These are phyloP conservation scores for Aspergillus pseudoglaucus DNA, from an alignment of 2,329 filamentous ascomycete genomes.

Conservation along the genomic window DNA sequence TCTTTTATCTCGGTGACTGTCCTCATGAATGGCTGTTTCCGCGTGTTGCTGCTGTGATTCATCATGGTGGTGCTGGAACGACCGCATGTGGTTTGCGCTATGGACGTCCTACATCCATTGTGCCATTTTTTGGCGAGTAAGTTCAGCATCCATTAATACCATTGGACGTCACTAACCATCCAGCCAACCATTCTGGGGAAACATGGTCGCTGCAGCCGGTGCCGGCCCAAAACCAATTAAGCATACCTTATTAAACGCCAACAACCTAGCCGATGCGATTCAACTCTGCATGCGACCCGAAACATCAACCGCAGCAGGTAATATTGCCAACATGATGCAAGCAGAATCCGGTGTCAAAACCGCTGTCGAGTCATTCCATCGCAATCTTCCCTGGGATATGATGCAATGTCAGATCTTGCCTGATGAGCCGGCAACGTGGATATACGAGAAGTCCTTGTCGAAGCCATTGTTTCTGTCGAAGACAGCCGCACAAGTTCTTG, in stretches of 20 bases:
- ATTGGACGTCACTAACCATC: background rate
- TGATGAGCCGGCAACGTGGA: conserved; percentile 24
- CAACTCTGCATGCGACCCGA: conserved; percentile 36
- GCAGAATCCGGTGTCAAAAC: conserved; percentile 36
- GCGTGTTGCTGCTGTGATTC: conserved; percentile 49
- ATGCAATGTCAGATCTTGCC: conserved; percentile 22
- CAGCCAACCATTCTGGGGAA: conserved; percentile 49
- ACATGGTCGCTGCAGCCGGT: conserved; percentile 45
- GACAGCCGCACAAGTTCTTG: conserved; percentile 17
- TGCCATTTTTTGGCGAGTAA: conserved; percentile 53
- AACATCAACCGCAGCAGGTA: conserved; percentile 29
- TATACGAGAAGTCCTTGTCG: conserved; percentile 8
- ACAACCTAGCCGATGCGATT: conserved; percentile 43
- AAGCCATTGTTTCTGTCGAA: conserved; percentile 16
- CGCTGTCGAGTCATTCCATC: conserved; percentile 43
- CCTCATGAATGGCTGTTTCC: conserved; percentile 57
- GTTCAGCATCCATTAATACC: conserved; percentile 1
- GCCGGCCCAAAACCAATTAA: conserved; percentile 47
- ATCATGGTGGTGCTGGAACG: conserved; percentile 56
- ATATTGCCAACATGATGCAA: conserved; percentile 34
- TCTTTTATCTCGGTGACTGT: conserved; percentile 50
- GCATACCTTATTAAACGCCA: conserved; percentile 38
- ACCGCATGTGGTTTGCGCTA: conserved; percentile 50
- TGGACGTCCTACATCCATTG: conserved; percentile 47
- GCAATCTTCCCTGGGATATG: conserved; percentile 18